Percentiles rank a stretch among this genome's conserved stretches.
Conservation (phyloP, 805 yeast species). For the Ogataea corticis region DNA sequence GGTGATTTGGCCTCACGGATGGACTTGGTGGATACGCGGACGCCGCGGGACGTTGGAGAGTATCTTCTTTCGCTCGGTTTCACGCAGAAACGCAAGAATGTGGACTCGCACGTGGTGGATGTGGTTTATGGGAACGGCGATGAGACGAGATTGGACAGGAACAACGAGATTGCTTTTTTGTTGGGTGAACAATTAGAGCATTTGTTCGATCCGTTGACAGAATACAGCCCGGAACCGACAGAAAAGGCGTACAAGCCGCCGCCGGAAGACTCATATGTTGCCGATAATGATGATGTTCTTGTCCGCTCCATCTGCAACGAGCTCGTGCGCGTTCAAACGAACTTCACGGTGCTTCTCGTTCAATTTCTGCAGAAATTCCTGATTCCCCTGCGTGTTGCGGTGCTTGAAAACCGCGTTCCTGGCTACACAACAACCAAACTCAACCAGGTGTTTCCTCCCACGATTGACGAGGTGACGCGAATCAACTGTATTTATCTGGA, state of each 20-base stretch:
- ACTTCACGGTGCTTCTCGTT: conserved; percentile 69
- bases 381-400: conserved; percentile 73
- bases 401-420: conserved; percentile 53
- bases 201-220: conserved; percentile 84
- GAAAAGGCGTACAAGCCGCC: conserved; percentile 73
- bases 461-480: conserved; percentile 90
- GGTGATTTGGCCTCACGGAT: conserved; percentile 75
- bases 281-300: conserved; percentile 34
- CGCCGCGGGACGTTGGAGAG: conserved; percentile 60
- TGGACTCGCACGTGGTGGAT: conserved; percentile 61
- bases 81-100: conserved; percentile 46
- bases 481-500: conserved; percentile 84
- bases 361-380: conserved; percentile 75
- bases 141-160: conserved; percentile 44
- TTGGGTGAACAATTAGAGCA: conserved; percentile 87
- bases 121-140: conserved; percentile 58
- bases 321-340: conserved; percentile 68
- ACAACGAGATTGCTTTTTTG: conserved; percentile 72
- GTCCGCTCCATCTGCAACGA: conserved; percentile 63
- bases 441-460: conserved; percentile 87
- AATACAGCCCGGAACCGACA: conserved; percentile 88
- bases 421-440: conserved; percentile 62
- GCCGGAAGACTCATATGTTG: conserved; percentile 10
- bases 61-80: conserved; percentile 57
- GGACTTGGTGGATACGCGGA: conserved; percentile 49